Percentiles rank a stretch among this genome's conserved stretches.
Evolutionary conservation across 2,329 filamentous ascomycete species (phyloP).

Genomic region (Aspergillus chevalieri): DNA sequence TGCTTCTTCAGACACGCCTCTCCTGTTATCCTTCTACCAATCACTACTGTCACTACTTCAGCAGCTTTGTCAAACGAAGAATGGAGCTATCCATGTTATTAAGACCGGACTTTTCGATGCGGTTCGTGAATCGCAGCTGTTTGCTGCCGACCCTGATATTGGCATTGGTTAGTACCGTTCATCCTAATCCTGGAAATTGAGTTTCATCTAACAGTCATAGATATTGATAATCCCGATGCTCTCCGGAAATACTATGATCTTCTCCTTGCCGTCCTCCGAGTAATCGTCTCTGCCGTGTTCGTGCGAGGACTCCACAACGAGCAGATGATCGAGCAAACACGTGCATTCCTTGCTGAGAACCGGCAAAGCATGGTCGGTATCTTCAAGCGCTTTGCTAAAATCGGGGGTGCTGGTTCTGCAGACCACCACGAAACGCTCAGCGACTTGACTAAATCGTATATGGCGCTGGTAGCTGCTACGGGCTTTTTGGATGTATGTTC

Average conservation of each 20-base stretch:
- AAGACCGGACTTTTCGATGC: constrained; percentile 82
- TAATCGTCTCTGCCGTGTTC: constrained; percentile 76
- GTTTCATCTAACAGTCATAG: constrained; percentile 28
- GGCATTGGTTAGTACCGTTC: constrained; percentile 54
- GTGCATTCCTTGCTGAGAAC: constrained; percentile 75
- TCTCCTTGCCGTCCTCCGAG: constrained; percentile 70
- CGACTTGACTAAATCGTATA: constrained; percentile 77
- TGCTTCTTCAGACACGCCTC: constrained; percentile 43
- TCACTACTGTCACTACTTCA: constrained; percentile 77
- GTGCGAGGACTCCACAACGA: constrained; percentile 76
- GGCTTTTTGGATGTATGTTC: constrained; percentile 74
- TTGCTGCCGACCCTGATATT: constrained; percentile 84
- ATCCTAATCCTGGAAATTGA: background rate
- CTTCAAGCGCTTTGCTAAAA: constrained; percentile 81
- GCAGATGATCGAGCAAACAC: constrained; percentile 64
- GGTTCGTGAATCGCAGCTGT: constrained; percentile 75
- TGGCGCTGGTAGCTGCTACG: constrained; percentile 74
- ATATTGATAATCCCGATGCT: constrained; percentile 62
- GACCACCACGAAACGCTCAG: constrained; percentile 58
- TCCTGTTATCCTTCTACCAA: constrained; percentile 57
- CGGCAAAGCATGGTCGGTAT: constrained; percentile 78
- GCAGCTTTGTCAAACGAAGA: constrained; percentile 73
- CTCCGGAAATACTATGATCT: constrained; percentile 78
- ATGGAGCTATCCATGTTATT: constrained; percentile 80
- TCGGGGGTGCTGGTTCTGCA: constrained; percentile 50